These are phyloP conservation scores for Emmonsia crescens DNA, from an alignment of 2,329 filamentous ascomycete genomes.

Conservation along the genomic window DNA sequence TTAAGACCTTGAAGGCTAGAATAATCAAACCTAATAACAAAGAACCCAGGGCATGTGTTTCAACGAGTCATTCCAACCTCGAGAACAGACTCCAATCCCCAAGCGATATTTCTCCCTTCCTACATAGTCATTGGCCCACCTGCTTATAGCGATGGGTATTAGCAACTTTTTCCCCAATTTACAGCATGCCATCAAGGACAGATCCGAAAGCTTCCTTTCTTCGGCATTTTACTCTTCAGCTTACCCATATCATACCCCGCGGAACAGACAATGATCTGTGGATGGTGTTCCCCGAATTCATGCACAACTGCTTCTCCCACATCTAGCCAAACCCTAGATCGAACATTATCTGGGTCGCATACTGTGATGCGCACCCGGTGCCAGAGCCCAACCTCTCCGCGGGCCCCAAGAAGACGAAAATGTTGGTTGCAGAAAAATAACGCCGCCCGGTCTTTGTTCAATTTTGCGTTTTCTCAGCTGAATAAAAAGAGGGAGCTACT, in stretches of 20 bases:
- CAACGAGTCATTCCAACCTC: no score
- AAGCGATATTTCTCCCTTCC: neutral
- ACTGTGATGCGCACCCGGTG: neutral
- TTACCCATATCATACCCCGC: neutral
- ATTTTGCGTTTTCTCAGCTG: neutral
- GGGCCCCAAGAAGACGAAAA: neutral
- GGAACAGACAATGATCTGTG: neutral
- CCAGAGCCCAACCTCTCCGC: neutral
- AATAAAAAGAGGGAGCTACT: neutral
- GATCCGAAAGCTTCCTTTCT: neutral
- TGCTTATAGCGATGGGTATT: neutral
- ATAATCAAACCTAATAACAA: no score
- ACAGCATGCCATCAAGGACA: neutral
- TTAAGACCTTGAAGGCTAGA: no score
- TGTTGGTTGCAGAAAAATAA: neutral
- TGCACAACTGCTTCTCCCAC: neutral
- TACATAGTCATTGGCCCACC: neutral
- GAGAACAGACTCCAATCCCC: neutral
- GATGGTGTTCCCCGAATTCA: neutral
- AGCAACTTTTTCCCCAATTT: neutral
- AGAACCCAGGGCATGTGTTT: no score
- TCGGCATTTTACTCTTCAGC: neutral
- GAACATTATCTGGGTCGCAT: neutral
- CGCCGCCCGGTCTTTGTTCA: neutral
- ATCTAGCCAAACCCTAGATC: neutral